These are phyloP conservation scores for Colletotrichum spaethianum DNA, from an alignment of 2,329 filamentous ascomycete species.

Conservation along the genomic window DNA sequence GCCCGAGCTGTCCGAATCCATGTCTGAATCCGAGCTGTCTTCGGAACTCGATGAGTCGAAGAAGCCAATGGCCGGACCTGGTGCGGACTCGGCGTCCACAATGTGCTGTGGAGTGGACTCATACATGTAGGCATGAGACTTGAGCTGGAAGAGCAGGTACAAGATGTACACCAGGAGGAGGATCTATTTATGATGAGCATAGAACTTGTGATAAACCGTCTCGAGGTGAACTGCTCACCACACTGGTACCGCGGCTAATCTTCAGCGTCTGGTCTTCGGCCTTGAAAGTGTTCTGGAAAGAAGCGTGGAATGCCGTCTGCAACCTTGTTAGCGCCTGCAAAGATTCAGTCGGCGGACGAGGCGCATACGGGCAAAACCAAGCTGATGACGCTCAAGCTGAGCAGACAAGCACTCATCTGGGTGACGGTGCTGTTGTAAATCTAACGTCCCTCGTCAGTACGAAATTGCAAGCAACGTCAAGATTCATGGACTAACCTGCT, in stretches of 20 bases:
- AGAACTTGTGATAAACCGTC: constrained; percentile 9
- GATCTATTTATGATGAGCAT: constrained; percentile 61
- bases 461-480: neutral
- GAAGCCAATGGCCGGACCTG: constrained; percentile 86
- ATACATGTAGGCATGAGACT: constrained; percentile 93
- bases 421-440: constrained; percentile 97
- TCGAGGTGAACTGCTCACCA: constrained; percentile 66
- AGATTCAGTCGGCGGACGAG: constrained; percentile 49
- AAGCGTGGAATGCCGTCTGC: constrained; percentile 91
- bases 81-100: constrained; percentile 91
- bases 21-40: constrained; percentile 71
- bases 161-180: constrained; percentile 85
- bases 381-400: constrained; percentile 92
- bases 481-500: constrained; percentile 72
- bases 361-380: constrained; percentile 80
- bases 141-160: constrained; percentile 91
- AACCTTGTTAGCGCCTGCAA: constrained; percentile 52
- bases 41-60: constrained; percentile 79
- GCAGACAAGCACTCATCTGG: constrained; percentile 94
- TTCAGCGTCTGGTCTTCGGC: constrained; percentile 83
- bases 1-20: constrained; percentile 77
- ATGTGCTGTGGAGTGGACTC: constrained; percentile 93
- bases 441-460: constrained; percentile 52
- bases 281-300: constrained; percentile 73
- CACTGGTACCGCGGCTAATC: constrained; percentile 90